Conservation (phyloP, 495 filamentous ascomycete genomes). For the Trichocladium uniseriatum region DNA sequence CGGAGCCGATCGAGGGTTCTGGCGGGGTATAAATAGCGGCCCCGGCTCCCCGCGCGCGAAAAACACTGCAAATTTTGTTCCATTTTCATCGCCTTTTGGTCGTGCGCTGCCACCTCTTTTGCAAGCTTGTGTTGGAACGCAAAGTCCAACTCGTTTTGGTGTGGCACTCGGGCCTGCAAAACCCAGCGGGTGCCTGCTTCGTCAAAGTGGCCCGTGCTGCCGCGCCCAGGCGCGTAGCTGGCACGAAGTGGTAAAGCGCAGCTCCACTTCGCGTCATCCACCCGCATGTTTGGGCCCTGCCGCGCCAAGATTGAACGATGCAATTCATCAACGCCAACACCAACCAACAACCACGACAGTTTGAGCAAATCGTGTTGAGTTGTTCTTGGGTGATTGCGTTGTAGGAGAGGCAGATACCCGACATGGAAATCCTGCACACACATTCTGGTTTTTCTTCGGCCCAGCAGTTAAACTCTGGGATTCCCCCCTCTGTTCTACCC, state of each 20-base stretch:
- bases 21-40: slow-evolving; percentile 10
- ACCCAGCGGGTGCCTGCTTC: background rate
- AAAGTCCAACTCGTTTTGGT: background rate
- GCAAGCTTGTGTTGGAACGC: background rate
- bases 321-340: slow-evolving; percentile 3
- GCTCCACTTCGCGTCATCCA: slow-evolving; percentile 4
- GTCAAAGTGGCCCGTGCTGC: slow-evolving; percentile 3
- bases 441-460: background rate
- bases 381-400: background rate
- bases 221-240: slow-evolving; percentile 1
- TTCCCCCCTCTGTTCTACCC: background rate
- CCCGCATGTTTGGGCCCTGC: background rate
- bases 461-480: too few species aligned
- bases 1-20: background rate
- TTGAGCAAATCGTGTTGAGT: background rate
- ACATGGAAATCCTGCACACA: too few species aligned
- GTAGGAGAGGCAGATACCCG: background rate
- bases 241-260: background rate
- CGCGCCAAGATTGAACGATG: slow-evolving; percentile 2
- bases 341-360: background rate
- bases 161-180: background rate
- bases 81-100: background rate
- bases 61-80: background rate
- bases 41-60: background rate
- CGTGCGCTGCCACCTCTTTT: background rate